Evolutionary conservation across 2,329 filamentous ascomycete species (phyloP).

Genomic region (Sordariomycetes sp.): DNA sequence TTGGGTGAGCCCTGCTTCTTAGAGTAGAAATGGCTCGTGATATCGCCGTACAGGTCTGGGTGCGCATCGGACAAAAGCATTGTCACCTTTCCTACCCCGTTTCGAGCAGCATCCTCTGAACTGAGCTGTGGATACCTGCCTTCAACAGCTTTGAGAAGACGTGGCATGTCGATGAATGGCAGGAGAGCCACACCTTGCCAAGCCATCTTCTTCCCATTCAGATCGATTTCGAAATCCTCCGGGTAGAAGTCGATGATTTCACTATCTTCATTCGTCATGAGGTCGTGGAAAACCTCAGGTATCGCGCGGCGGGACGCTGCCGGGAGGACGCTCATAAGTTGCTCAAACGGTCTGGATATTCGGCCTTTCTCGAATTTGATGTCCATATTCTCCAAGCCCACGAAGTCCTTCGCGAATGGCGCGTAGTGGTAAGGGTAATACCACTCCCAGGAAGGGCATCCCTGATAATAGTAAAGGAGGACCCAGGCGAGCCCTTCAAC

Average conservation of each 20-base stretch:
- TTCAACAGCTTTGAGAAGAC: constrained; percentile 69
- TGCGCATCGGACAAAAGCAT: constrained; percentile 76
- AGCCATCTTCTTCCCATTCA: constrained; percentile 96
- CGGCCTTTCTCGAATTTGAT: constrained; percentile 73
- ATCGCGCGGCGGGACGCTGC: constrained; percentile 87
- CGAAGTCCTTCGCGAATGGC: constrained; percentile 91
- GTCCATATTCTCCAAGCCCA: constrained; percentile 64
- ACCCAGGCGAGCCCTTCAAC: constrained; percentile 95
- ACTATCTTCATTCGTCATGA: constrained; percentile 82
- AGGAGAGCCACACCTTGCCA: constrained; percentile 94
- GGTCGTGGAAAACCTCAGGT: constrained; percentile 71
- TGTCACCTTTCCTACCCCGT: constrained; percentile 67
- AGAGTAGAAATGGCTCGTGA: constrained; percentile 78
- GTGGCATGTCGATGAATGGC: constrained; percentile 89
- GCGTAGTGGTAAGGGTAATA: constrained; percentile 98
- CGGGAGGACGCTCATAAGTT: constrained; percentile 94
- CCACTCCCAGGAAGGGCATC: constrained; percentile 98
- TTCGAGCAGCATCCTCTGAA: constrained; percentile 64
- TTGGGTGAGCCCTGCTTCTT: constrained; percentile 62
- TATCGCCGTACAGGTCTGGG: constrained; percentile 66
- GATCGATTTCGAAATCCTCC: constrained; percentile 79
- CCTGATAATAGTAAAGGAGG: constrained; percentile 92
- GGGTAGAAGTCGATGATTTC: constrained; percentile 97
- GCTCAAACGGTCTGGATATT: constrained; percentile 86
- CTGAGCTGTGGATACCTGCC: constrained; percentile 71